A percentile compares a stretch with the other conserved stretches of the same genome.
Conservation (phyloP, 2,329 filamentous ascomycete genomes). For the Exophiala dermatitidis region DNA sequence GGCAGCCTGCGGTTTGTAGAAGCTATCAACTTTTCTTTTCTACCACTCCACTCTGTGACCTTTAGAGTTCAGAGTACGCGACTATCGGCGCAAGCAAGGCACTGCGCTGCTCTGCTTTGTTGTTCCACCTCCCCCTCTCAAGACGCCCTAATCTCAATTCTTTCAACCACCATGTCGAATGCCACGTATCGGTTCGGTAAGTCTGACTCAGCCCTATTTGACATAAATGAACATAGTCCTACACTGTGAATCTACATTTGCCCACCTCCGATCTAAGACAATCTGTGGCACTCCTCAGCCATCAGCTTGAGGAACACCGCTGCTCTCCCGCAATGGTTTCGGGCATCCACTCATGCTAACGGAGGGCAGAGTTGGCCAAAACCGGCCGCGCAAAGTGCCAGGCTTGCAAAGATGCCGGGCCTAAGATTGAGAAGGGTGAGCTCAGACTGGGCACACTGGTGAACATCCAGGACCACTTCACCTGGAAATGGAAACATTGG, state of each 20-base stretch:
- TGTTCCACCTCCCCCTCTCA: background rate
- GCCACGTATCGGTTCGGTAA: slow-evolving; percentile 20
- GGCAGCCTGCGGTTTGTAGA: no score
- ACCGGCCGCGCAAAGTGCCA: slow-evolving; percentile 69
- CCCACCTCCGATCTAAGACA: no score
- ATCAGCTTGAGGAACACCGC: background rate
- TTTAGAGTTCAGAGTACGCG: no score
- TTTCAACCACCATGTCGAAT: slow-evolving; percentile 9
- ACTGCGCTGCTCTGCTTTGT: background rate
- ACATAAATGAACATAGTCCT: no score
- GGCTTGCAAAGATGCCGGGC: slow-evolving; percentile 60
- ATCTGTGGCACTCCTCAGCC: background rate
- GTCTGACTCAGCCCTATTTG: background rate
- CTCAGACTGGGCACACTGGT: slow-evolving; percentile 71
- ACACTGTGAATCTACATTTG: no score
- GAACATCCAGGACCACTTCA: slow-evolving; percentile 51
- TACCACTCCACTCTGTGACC: background rate
- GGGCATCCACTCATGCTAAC: background rate
- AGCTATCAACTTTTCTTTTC: background rate
- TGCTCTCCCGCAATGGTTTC: background rate
- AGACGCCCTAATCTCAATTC: slow-evolving; percentile 2
- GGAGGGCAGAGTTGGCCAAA: slow-evolving; percentile 57
- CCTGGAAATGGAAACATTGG: slow-evolving; percentile 83
- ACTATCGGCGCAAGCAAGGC: no score
- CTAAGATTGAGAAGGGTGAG: slow-evolving; percentile 73